A percentile compares a stretch with the other conserved stretches of the same genome.
Conservation (phyloP, 805 yeast genomes). For the Candida mattraensis region DNA sequence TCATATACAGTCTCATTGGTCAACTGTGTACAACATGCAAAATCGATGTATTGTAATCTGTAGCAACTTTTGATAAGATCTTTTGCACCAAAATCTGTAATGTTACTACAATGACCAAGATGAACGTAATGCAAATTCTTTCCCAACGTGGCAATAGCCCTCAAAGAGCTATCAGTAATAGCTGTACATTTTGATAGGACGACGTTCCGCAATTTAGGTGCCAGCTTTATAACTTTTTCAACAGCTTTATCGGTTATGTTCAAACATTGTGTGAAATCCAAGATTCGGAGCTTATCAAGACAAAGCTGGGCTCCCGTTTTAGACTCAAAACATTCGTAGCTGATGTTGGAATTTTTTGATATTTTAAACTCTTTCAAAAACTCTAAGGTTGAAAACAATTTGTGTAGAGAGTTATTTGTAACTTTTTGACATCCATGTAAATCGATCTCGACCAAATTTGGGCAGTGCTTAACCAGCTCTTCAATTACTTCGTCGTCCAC, state of each 20-base stretch:
- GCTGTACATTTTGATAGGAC: constrained; percentile 86
- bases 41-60: constrained; percentile 86
- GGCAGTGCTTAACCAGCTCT: constrained; percentile 68
- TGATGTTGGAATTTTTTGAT: constrained; percentile 66
- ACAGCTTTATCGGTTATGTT: constrained; percentile 79
- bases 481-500: constrained; percentile 64
- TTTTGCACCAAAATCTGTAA: constrained; percentile 86
- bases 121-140: constrained; percentile 84
- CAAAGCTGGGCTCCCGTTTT: constrained; percentile 32
- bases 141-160: constrained; percentile 70
- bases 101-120: constrained; percentile 88
- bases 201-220: constrained; percentile 86
- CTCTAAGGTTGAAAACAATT: constrained; percentile 59
- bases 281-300: constrained; percentile 69
- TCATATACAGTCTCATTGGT: constrained; percentile 81
- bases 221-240: constrained; percentile 65
- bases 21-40: constrained; percentile 89
- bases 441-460: constrained; percentile 84
- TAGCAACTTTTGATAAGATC: constrained; percentile 74
- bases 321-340: constrained; percentile 59
- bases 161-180: constrained; percentile 78
- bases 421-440: constrained; percentile 78
- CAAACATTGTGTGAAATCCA: constrained; percentile 83
- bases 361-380: constrained; percentile 83
- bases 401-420: constrained; percentile 59